Evolutionary conservation across 768 basidiomycete species (phyloP).

Genomic region (Leccinum aurantiacum): DNA sequence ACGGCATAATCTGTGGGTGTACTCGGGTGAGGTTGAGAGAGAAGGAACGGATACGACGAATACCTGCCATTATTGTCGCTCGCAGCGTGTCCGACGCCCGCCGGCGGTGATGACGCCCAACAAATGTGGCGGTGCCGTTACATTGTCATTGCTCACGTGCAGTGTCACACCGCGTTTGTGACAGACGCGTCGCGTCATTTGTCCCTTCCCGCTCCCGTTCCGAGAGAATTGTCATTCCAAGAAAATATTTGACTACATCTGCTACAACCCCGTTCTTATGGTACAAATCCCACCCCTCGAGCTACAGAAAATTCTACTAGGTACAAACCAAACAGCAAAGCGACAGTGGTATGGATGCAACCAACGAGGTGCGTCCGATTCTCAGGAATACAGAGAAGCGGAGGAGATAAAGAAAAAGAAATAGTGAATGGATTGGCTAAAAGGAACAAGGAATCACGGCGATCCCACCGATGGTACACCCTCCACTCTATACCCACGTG

Average conservation of each 20-base stretch:
- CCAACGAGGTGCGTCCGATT: slow-evolving; percentile 1
- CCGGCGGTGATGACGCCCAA: neutral
- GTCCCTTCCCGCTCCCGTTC: neutral
- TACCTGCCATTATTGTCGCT: slow-evolving; percentile 22
- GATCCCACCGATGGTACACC: slow-evolving; percentile 21
- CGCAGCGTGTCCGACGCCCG: neutral
- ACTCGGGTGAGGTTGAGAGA: neutral
- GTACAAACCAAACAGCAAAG: no score
- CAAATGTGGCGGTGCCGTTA: slow-evolving; percentile 22
- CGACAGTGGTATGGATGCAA: no score
- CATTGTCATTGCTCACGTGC: slow-evolving; percentile 24
- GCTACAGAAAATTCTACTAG: no score
- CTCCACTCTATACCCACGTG: slow-evolving; percentile 18
- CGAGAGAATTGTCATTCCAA: slow-evolving; percentile 14
- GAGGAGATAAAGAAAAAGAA: neutral
- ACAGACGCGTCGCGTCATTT: slow-evolving; percentile 25
- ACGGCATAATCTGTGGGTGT: slow-evolving; percentile 62
- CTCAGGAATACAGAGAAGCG: slow-evolving; percentile 20
- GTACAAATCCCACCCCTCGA: no score
- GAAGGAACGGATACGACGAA: neutral
- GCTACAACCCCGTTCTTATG: no score
- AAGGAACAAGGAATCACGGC: slow-evolving; percentile 9
- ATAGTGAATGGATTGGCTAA: slow-evolving; percentile 1
- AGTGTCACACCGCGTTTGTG: slow-evolving; percentile 31
- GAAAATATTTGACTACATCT: slow-evolving; percentile 18